Base-by-base conservation (phyloP, 805 yeast genomes). In the Saturnispora bothae region DNA sequence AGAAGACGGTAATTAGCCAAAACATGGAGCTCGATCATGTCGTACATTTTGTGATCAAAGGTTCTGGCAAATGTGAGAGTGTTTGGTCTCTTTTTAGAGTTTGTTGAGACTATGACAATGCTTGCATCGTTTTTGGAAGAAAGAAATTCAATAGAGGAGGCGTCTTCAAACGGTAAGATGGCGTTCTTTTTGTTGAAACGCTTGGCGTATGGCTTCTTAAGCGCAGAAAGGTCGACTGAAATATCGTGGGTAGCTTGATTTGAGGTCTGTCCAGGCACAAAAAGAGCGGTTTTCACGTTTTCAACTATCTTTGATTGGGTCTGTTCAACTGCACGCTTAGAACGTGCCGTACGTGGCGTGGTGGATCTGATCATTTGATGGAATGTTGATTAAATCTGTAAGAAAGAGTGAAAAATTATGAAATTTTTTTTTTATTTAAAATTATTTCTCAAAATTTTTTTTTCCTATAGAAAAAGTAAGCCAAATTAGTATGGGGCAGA, bases 81-180 rank as follows among this genome's bases (percentile, higher is more conserved):
- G 60, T 89, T 84, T 44, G 94, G 95, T 59, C 98, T 74, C 66
- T 92, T 92, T 59, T 92, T 92, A 56, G 83, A 84, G 60, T 74
- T 73, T 16, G 84, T 69, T 7, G 85, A 70, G 36, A 88, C 68
- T 12, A 92, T 94, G 53, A 92, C 57, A 41, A 92, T 64, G 2
- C 97, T 85, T 31, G 82, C 60, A 59, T 92, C 98, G 58, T 92
- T 92, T 69, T 92, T 92, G 60, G 89, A 95, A 49, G 95, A 72
- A 61, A 92, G 84, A 53, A 92, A 92, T 60, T 92, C 98, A 43
- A 92, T 63, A 27, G 80, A 73, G 2, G 80, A 51, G 12, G 84
- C 71, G 56, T 92, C 97, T 61, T 92, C 98, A 60, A 92, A 92
- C 13, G 98, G 97, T 48, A 80, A 71, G 44, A 89, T 69, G 32